Conservation (phyloP, 2,329 filamentous ascomycete species). For the Aspergillus viridinutans region DNA sequence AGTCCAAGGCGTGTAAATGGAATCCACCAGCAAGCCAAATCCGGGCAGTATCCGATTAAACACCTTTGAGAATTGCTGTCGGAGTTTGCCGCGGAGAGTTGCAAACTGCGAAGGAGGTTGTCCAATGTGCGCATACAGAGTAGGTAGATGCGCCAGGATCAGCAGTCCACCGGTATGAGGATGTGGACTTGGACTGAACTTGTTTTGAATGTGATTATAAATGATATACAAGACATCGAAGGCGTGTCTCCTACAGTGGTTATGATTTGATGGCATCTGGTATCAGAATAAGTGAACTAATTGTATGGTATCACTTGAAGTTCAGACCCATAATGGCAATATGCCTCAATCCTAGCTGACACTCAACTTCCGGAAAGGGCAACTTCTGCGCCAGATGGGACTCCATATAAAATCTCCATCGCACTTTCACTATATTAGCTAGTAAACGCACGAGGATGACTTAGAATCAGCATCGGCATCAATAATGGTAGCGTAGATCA, state of each 20-base stretch:
- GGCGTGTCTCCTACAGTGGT: neutral
- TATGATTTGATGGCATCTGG: neutral
- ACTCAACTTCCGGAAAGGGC: neutral
- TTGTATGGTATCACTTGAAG: neutral
- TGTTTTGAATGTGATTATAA: too few relatives aligned
- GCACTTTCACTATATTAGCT: neutral
- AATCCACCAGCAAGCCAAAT: neutral
- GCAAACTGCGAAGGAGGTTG: neutral
- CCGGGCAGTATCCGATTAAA: neutral
- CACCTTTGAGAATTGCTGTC: neutral
- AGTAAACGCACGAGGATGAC: neutral
- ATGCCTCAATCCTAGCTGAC: too few relatives aligned
- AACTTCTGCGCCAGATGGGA: neutral
- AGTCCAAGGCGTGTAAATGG: neutral
- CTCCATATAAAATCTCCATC: neutral
- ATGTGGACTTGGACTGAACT: neutral
- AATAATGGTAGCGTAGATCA: neutral
- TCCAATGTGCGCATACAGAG: constrained; percentile 1
- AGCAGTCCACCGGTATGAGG: neutral
- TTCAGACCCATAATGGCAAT: too few relatives aligned
- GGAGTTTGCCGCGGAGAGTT: constrained; percentile 10
- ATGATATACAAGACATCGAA: too few relatives aligned
- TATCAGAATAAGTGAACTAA: neutral
- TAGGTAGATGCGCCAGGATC: neutral
- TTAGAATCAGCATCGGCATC: neutral